Percentiles rank a stretch among this genome's conserved stretches.
Evolutionary conservation across 139 green algal species (phyloP).

Genomic region (Chlamydomonas sp.): DNA sequence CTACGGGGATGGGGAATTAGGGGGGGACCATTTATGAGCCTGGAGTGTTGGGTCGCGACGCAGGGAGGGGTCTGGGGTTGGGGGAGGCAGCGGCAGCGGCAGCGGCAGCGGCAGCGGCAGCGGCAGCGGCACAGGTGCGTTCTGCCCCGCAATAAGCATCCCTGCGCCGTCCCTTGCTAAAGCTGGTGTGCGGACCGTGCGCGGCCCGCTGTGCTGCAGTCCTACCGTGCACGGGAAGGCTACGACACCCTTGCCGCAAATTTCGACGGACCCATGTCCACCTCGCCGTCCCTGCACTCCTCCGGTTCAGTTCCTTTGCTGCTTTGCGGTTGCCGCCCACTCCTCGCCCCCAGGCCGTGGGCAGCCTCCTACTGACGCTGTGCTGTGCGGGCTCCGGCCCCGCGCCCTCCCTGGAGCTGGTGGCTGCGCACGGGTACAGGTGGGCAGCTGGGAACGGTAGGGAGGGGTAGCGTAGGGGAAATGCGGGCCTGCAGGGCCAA

Average conservation of each 20-base stretch:
- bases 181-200: too few species aligned
- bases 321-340: too few species aligned
- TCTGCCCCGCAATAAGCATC: too few species aligned
- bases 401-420: conserved; percentile 66
- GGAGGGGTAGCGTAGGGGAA: neutral
- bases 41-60: too few species aligned
- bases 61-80: conserved; percentile 8
- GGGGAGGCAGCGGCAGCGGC: neutral
- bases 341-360: conserved; percentile 53
- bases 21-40: too few species aligned
- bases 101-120: too few species aligned
- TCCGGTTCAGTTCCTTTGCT: neutral
- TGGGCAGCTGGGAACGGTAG: neutral
- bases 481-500: neutral
- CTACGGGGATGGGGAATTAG: too few species aligned
- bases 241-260: too few species aligned
- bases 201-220: too few species aligned
- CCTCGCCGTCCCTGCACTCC: neutral
- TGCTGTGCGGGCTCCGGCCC: conserved; percentile 67
- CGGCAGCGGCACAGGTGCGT: too few species aligned
- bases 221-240: too few species aligned
- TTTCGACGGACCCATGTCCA: neutral
- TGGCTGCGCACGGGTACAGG: conserved; percentile 60
- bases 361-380: conserved; percentile 83
- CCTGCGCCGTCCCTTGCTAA: too few species aligned